phyloP scores from a whole-genome alignment of 371 early-diverging fungal genomes.

The Mycotypha africana region DNA sequence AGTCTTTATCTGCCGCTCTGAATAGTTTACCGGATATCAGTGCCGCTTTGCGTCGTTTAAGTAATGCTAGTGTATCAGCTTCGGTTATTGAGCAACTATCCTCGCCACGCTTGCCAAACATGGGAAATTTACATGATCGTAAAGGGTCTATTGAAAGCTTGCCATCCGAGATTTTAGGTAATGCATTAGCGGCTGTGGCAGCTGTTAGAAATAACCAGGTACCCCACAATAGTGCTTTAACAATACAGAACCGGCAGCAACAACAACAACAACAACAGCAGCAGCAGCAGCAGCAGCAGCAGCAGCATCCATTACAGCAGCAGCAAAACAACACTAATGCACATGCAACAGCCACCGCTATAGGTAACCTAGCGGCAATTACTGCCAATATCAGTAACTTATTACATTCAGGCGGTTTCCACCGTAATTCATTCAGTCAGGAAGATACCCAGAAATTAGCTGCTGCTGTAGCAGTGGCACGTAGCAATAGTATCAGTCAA shows the following conservation, averaged over 20 bases:
- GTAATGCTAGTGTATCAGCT: slow-evolving; percentile 8
- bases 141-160: slow-evolving; percentile 10
- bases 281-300: slow-evolving; percentile 5
- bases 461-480: slow-evolving; percentile 10
- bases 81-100: slow-evolving; percentile 18
- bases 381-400: slow-evolving; percentile 30
- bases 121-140: slow-evolving; percentile 2
- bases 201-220: slow-evolving; percentile 1
- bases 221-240: not conserved
- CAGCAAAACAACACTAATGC: slow-evolving; percentile 1
- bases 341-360: slow-evolving; percentile 19
- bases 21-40: slow-evolving; percentile 20
- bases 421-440: slow-evolving; percentile 16
- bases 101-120: slow-evolving; percentile 5
- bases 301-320: too few relatives aligned
- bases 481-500: slow-evolving; percentile 1
- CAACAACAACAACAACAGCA: slow-evolving; percentile 8
- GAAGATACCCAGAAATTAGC: slow-evolving; percentile 25
- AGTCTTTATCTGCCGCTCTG: too few relatives aligned
- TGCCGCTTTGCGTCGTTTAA: slow-evolving; percentile 23
- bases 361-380: slow-evolving; percentile 33
- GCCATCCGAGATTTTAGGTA: slow-evolving; percentile 27
- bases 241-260: slow-evolving; percentile 1
- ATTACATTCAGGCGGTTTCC: slow-evolving; percentile 15
- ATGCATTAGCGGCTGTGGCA: slow-evolving; percentile 35